These are phyloP conservation scores for Ziziphus jujuba DNA, from an alignment of 306 rosid genomes.

Conservation along the genomic window DNA sequence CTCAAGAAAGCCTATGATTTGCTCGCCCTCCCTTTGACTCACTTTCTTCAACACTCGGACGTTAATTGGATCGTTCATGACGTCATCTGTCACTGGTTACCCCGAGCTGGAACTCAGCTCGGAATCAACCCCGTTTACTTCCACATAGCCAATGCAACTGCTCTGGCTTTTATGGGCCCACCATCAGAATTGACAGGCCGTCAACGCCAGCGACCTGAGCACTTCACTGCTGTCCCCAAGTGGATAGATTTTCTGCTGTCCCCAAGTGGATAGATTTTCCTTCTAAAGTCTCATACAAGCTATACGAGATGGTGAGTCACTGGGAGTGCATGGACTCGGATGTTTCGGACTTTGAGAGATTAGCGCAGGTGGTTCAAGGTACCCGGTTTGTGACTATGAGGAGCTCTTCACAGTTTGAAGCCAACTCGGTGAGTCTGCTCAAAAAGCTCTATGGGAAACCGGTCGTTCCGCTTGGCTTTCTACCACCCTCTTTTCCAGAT, in stretches of 20 bases:
- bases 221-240: conserved; percentile 24
- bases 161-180: background rate
- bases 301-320: conserved; percentile 13
- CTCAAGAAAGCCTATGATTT: conserved; percentile 29
- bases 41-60: background rate
- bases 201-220: conserved; percentile 19
- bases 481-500: background rate
- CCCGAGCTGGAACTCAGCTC: conserved; percentile 8
- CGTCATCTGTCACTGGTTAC: conserved; percentile 8
- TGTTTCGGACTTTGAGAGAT: conserved; percentile 9
- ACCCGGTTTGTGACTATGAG: background rate
- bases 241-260: conserved; percentile 12
- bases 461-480: conserved; percentile 28
- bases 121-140: conserved; percentile 9
- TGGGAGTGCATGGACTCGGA: conserved; percentile 27
- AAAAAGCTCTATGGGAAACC: conserved; percentile 19
- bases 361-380: background rate
- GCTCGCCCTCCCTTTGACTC: conserved; percentile 5
- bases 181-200: conserved; percentile 1
- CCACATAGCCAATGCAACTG: background rate
- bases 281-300: background rate
- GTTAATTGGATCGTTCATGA: conserved; percentile 28
- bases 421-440: conserved; percentile 15
- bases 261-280: conserved; percentile 17
- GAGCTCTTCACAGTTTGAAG: conserved; percentile 22